Conservation (phyloP, 495 filamentous ascomycete genomes). For the Letharia lupina region DNA sequence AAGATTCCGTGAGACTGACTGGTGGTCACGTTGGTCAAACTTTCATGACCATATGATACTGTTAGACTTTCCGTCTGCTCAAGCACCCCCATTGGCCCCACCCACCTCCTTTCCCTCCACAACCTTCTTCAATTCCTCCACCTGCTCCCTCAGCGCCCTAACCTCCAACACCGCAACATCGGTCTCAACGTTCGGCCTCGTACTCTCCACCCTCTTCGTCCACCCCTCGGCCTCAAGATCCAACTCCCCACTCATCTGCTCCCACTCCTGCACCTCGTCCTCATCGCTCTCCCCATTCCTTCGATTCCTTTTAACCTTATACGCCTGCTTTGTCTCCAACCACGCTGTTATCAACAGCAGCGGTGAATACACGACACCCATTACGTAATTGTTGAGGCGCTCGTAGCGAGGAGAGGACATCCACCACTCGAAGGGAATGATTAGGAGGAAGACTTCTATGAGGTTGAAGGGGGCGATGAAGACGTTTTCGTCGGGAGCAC, state of each 20-base stretch:
- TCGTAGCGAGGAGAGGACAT: conserved; percentile 59
- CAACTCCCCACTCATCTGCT: conserved; percentile 61
- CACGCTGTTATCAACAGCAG: conserved; percentile 70
- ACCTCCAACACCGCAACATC: conserved; percentile 64
- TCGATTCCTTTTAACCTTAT: conserved; percentile 61
- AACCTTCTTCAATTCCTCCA: conserved; percentile 57
- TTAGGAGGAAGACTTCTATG: conserved; percentile 71
- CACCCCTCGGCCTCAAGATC: conserved; percentile 77
- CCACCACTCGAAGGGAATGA: conserved; percentile 95
- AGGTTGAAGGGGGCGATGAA: conserved; percentile 95
- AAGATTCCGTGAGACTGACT: not conserved
- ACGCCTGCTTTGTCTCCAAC: conserved; percentile 63
- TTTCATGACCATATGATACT: not conserved
- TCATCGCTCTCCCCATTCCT: conserved; percentile 81
- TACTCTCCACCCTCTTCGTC: conserved; percentile 63
- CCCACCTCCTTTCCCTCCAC: conserved; percentile 38
- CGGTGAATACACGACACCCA: conserved; percentile 79
- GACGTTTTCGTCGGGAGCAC: conserved; percentile 95
- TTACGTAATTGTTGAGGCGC: conserved; percentile 74
- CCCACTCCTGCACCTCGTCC: conserved; percentile 85
- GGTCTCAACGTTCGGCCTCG: conserved; percentile 66
- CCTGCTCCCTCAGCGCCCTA: conserved; percentile 56
- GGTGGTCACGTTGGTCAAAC: not conserved
- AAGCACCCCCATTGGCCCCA: conserved; percentile 3
- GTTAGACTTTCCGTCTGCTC: not conserved